Conservation (phyloP, 1,284 basidiomycete genomes). For the Rugiboletus extremiorientalis region DNA sequence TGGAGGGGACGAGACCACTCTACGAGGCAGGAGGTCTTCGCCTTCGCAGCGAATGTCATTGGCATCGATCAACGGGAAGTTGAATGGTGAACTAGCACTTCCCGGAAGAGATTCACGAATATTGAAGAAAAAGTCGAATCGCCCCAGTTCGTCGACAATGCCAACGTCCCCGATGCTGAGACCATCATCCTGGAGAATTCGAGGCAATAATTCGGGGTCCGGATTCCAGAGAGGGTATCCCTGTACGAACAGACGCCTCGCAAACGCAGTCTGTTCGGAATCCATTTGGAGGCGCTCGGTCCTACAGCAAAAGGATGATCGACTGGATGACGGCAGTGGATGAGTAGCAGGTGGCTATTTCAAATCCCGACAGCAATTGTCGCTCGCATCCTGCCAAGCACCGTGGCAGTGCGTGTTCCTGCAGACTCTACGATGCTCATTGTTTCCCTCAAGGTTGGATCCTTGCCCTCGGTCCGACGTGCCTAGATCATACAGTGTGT, state of each 20-base stretch:
- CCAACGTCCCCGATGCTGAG: conserved; percentile 6
- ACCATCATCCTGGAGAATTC: background rate
- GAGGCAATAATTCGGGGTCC: background rate
- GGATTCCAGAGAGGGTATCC: conserved; percentile 8
- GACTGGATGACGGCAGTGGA: too few species aligned
- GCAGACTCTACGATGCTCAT: too few species aligned
- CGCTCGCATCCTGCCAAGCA: too few species aligned
- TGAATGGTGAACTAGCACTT: background rate
- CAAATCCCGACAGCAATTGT: too few species aligned
- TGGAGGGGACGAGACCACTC: background rate
- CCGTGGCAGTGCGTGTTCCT: too few species aligned
- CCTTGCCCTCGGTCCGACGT: too few species aligned
- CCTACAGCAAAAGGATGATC: too few species aligned
- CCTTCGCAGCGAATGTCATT: background rate
- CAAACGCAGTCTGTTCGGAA: background rate
- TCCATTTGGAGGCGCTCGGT: too few species aligned
- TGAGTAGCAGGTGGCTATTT: too few species aligned
- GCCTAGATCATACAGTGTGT: too few species aligned
- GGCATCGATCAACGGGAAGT: background rate
- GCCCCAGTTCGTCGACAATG: background rate
- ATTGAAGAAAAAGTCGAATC: conserved; percentile 1
- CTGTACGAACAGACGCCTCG: background rate
- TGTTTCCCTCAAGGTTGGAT: too few species aligned
- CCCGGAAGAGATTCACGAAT: background rate
- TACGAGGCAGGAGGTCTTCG: background rate